Evolutionary conservation across 331 rosid genomes (phyloP).

Genomic region (Spiraea crenata): DNA sequence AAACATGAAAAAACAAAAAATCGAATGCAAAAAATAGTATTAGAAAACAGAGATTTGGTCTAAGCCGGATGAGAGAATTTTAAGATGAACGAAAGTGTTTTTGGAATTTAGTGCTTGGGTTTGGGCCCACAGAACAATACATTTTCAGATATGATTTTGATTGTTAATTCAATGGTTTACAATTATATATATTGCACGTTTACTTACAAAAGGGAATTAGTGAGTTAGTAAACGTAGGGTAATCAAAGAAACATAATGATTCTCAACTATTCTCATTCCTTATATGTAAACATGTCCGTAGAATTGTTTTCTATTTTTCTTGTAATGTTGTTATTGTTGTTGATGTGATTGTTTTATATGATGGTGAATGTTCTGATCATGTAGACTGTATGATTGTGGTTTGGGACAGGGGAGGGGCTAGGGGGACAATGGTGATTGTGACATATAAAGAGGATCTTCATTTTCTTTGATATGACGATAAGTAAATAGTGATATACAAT

Average conservation of each 20-base stretch:
- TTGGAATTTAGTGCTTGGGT: conserved; percentile 12
- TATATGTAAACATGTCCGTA: too few species aligned
- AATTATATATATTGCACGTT: not conserved
- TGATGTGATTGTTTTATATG: conserved; percentile 1
- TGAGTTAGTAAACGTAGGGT: too few species aligned
- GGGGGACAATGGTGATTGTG: conserved; percentile 43
- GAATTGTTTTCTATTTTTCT: not conserved
- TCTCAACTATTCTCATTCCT: too few species aligned
- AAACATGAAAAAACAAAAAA: not conserved
- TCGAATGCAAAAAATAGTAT: not conserved
- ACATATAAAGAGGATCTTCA: conserved; percentile 25
- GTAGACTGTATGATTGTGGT: conserved; percentile 47
- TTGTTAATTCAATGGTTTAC: not conserved
- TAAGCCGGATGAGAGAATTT: not conserved
- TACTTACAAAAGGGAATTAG: too few species aligned
- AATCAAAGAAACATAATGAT: too few species aligned
- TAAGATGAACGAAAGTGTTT: not conserved
- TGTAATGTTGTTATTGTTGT: too few species aligned
- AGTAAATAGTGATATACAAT: too few species aligned
- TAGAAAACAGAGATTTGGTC: conserved; percentile 44
- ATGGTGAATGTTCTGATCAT: conserved; percentile 49
- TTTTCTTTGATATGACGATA: not conserved
- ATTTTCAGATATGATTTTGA: not conserved
- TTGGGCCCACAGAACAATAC: conserved; percentile 2
- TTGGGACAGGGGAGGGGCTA: conserved; percentile 45